Evolutionary conservation across 306 rosid species (phyloP), one percentile per base, ranked within the genome.

Genomic region (Quercus cerris): DNA sequence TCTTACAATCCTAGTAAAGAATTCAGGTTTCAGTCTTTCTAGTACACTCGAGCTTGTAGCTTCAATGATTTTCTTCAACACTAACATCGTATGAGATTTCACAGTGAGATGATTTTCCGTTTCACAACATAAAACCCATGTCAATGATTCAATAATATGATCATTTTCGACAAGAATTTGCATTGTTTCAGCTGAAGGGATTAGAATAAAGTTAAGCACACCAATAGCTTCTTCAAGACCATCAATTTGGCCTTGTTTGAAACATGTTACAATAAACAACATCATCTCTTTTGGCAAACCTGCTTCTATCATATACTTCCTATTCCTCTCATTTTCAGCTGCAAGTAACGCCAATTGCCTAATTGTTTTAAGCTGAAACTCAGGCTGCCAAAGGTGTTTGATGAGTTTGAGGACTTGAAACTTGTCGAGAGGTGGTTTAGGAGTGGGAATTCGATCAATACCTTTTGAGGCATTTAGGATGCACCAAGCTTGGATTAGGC

Each of bases 401-500:
- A 92, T 89, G 56, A 90, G 89, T 55, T 84, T 85, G 2, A 83
- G 77, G 54, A 92, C 85, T 51, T 84, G 91, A 1, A 71, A 49
- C 41, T 76, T 88, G 73, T 71, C 62, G 18, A 90, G 75, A 0
- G 89, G 93, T 1, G 93, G 85, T 27, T 90, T 92, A 0, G 95
- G 95, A 0, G 95, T 92, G 0, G 95, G 93, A 46, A 92, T 89
- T 5, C 89, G 82, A 27, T 87, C 82, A 6, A 92, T 73, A 4
- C 91, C 90, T 0, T 57, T 76, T 0, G 82, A 56, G 7, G 91
- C 75, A 9, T 90, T 89, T 30, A 80, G 84, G 4, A 85, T 83
- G 86, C 94, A 90, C 97, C 97, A 92, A 1, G 95, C 86, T 82
- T 86, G 97, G 83, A 90, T 92, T 35, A 92, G 74, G 0, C 97